Conservation (phyloP, 331 rosid genomes). For the Quercus lobata region DNA sequence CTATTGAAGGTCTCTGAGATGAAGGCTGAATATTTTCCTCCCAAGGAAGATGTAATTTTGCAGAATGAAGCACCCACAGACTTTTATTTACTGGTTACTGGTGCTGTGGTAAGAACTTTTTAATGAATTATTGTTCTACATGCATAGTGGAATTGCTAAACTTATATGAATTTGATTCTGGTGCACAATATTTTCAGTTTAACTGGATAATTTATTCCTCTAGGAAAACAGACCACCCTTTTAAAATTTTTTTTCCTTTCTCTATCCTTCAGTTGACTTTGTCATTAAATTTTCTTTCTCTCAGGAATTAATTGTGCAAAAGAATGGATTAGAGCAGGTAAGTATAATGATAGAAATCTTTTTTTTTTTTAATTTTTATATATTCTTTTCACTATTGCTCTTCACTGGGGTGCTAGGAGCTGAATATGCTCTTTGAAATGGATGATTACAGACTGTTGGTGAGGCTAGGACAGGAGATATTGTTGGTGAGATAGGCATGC, state of each 20-base stretch:
- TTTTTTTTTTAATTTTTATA: background rate
- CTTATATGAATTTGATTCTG: background rate
- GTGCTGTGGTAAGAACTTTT: slow-evolving; percentile 45
- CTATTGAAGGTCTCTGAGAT: slow-evolving; percentile 59
- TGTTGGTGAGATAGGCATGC: slow-evolving; percentile 76
- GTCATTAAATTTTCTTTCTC: slow-evolving; percentile 5
- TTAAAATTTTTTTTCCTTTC: background rate
- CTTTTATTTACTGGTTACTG: slow-evolving; percentile 58
- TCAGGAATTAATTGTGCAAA: slow-evolving; percentile 44
- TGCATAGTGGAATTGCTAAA: slow-evolving; percentile 2
- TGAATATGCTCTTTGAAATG: background rate
- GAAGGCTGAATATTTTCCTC: slow-evolving; percentile 84
- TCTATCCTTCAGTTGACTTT: background rate
- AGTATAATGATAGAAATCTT: slow-evolving; percentile 17
- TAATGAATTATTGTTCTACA: background rate
- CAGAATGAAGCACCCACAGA: slow-evolving; percentile 74
- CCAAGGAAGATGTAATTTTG: slow-evolving; percentile 68
- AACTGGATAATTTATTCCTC: background rate
- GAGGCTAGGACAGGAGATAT: slow-evolving; percentile 50
- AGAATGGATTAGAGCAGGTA: slow-evolving; percentile 48
- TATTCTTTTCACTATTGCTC: background rate
- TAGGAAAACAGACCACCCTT: background rate
- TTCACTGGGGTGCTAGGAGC: background rate
- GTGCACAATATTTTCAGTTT: background rate
- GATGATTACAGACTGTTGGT: slow-evolving; percentile 47